Base-by-base conservation (phyloP, 176 grass and related monocot genomes). In the Oryza meyeriana region DNA sequence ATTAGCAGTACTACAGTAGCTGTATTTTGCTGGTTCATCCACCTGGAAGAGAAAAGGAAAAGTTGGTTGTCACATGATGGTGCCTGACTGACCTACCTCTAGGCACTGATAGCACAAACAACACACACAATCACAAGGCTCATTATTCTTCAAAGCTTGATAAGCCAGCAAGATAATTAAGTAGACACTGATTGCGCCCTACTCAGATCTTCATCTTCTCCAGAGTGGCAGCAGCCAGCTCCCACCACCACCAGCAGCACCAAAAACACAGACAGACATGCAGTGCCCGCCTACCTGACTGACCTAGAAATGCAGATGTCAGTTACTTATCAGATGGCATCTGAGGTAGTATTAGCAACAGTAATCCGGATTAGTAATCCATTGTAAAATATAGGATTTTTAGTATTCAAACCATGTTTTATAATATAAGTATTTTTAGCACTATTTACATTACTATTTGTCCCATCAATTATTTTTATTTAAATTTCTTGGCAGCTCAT, bases 1-100 rank as follows among this genome's bases (percentile, higher is more conserved):
- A 59, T 10, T 22, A 16, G 39, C 44, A 36, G 3, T 30, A 22
- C 33, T 68, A 81, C 36, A 58, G 39, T 81, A 48, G 44, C 45
- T 59, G 22, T 8, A 59, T 59, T 48, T 22, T 81, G 33, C 35
- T 62, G 67, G 32, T 31, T 81, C 79, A 61, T 81, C 79, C 41
- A 72, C 79, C 79, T 79, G 83, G 39, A 66, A 34, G 27, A 28
- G 32, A 47, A 73, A 74, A 80, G 29, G 36, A 32, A 27, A 41
- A 34, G 57, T 44, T 59, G 55, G 84, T 20, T 80, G 59, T 26
- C 58, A 52, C 44, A 26, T 44, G 78, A 69, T 47, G 44, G 35
- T 22, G 50, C 70, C 70, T 69, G 57, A 50, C 41, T 50, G 31
- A 64, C 68, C 41, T 41, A 55, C 17, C 69, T 66, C 6, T 55